Base-by-base conservation (phyloP, 2,329 filamentous ascomycete species). In the Epichloe sp. region DNA sequence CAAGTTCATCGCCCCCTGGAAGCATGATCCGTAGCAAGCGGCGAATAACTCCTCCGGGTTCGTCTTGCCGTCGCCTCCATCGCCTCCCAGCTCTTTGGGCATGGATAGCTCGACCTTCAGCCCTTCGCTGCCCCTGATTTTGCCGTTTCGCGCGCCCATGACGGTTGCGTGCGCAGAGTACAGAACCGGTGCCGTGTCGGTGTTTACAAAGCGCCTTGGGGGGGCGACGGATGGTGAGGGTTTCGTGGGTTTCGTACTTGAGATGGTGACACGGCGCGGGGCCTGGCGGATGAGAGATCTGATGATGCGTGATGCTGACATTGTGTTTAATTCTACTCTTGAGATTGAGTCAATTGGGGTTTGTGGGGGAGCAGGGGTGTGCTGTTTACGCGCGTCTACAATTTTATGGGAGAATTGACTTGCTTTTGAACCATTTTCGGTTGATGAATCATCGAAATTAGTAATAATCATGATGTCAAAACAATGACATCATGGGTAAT, bases 11-110 rank as follows among this genome's bases (percentile, higher is more conserved):
- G 71, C 70, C 34, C 34, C 65, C 56, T 73, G 71, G 57, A 72
- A 73, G 55, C 71, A 74, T 8, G 71, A 69, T 26, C 70, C 71
- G 53, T 72, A 73, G 21, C 70, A 71, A 0, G 71, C 71, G 1
- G 71, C 70, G 53, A 73, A 73, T 2, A 74, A 65, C 54, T 74
- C 71, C 59, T 74, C 71, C 1, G 68, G 69, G 54, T 71, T 74
- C 6, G 71, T 72, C 58, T 71, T 73, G 52, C 68, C 63, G 36
- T 50, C 53, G 49, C 62, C 68, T 14, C 68, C 69, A 0, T 58
- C 44, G 8, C 69, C 70, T 41, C 69, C 68, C 12, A 73, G 64
- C 1, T 63, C 64, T 56, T 71, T 71, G 51, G 69, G 64, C 70
- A 71, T 71, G 17, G 65, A 66, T 1, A 71, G 64, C 35, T 71